Conservation (phyloP, 768 basidiomycete species). For the Cystobasidium tubakii region DNA sequence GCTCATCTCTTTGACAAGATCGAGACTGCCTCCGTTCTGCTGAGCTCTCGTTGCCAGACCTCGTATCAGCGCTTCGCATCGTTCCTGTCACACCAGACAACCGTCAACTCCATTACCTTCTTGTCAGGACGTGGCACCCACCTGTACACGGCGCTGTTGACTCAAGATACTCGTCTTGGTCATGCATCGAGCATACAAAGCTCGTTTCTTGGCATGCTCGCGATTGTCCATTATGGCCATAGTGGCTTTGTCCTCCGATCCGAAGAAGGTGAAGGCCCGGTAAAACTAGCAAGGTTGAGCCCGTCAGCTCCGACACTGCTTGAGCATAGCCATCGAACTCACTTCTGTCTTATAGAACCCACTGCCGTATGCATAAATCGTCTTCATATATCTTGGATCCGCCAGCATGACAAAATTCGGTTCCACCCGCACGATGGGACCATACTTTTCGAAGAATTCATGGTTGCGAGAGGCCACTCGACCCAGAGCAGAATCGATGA, state of each 20-base stretch:
- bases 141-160: constrained; percentile 26
- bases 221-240: constrained; percentile 18
- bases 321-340: neutral
- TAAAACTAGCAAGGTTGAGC: neutral
- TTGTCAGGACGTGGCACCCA: neutral
- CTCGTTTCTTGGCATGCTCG: constrained; percentile 7
- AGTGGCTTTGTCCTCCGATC: neutral
- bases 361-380: neutral
- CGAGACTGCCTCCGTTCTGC: neutral
- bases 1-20: neutral
- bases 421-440: constrained; percentile 3
- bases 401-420: constrained; percentile 14
- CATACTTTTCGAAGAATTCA: constrained; percentile 14
- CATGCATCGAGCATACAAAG: constrained; percentile 17
- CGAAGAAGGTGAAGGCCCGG: neutral
- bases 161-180: neutral
- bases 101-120: neutral
- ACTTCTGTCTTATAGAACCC: constrained; percentile 1
- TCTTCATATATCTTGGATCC: constrained; percentile 19
- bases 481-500: constrained; percentile 9
- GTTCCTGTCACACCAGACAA: neutral
- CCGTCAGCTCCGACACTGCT: no score
- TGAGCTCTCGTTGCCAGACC: neutral
- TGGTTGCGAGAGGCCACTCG: neutral
- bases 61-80: constrained; percentile 22